Evolutionary conservation across 2,329 filamentous ascomycete species (phyloP).

Genomic region (Pestalotiopsis sp.): DNA sequence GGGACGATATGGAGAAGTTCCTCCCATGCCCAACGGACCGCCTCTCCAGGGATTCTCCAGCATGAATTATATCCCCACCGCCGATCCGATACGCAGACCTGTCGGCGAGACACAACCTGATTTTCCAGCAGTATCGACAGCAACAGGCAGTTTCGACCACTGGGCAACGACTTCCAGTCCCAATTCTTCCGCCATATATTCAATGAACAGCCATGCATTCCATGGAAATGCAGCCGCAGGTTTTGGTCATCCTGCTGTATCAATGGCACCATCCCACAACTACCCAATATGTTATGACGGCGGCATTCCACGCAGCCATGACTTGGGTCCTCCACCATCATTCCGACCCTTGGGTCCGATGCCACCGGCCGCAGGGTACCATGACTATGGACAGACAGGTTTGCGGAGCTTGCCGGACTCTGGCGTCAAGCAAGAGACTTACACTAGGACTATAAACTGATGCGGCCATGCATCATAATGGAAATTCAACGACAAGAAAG

Average conservation of each 20-base stretch:
- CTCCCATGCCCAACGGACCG: neutral
- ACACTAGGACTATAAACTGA: neutral
- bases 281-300: neutral
- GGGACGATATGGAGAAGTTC: constrained; percentile 16
- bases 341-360: constrained; percentile 1
- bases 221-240: neutral
- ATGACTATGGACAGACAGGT: neutral
- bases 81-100: constrained; percentile 10
- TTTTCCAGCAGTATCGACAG: constrained; percentile 1
- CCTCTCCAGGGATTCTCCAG: constrained; percentile 8
- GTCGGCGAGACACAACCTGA: constrained; percentile 1
- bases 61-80: constrained; percentile 3
- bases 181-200: neutral
- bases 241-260: neutral
- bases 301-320: constrained; percentile 1
- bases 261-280: constrained; percentile 1
- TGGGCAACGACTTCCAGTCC: neutral
- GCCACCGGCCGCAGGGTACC: neutral
- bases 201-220: neutral
- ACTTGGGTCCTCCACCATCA: neutral
- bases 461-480: neutral
- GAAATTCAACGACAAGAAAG: neutral
- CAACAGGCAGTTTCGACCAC: neutral
- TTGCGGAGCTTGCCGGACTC: neutral
- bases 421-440: constrained; percentile 2